Base-by-base conservation (phyloP, 306 rosid species). In the Glycine soja region DNA sequence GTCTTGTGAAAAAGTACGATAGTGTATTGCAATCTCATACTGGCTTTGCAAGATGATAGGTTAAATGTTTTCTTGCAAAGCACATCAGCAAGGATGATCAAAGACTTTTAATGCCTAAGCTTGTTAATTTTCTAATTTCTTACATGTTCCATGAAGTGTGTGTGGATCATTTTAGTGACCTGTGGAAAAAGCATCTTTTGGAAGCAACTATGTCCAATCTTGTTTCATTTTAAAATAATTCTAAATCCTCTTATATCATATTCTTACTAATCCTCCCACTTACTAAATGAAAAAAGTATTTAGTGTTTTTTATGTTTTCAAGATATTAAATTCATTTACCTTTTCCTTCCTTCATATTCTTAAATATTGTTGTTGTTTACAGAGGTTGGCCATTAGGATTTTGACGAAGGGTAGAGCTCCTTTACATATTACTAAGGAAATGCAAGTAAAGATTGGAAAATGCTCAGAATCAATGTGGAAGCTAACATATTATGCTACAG, bases 381-480 rank as follows among this genome's bases (percentile, higher is more conserved):
- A 96, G 98, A 87, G 90, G 85, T 47, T 93, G 81, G 87, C 97
- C 53, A 61, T 82, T 69, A 90, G 94, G 91, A 48, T 92, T 82
- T 82, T 80, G 87, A 80, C 84, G 66, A 89, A 70, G 76, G 93
- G 94, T 65, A 59, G 63, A 82, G 79, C 83, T 78, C 89, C 91
- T 15, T 74, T 83, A 58, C 94, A 88, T 88, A 80, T 92, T 84
- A 89, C 88, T 69, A 86, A 84, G 79, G 90, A 88, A 86, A 89
- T 87, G 71, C 86, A 18, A 72, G 85, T 86, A 85, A 96, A 93
- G 91, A 70, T 93, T 74, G 89, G 64, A 76, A 96, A 96, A 87
- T 93, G 97, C 87, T 84, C 97, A 0, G 99, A 96, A 86, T 96
- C 99, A 53, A 69, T 96, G 94, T 96, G 99, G 99, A 93, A 96